Percentiles rank a stretch among this genome's conserved stretches.
phyloP scores from a whole-genome alignment of 371 early-diverging fungal species.

The Mortierella sp. region DNA sequence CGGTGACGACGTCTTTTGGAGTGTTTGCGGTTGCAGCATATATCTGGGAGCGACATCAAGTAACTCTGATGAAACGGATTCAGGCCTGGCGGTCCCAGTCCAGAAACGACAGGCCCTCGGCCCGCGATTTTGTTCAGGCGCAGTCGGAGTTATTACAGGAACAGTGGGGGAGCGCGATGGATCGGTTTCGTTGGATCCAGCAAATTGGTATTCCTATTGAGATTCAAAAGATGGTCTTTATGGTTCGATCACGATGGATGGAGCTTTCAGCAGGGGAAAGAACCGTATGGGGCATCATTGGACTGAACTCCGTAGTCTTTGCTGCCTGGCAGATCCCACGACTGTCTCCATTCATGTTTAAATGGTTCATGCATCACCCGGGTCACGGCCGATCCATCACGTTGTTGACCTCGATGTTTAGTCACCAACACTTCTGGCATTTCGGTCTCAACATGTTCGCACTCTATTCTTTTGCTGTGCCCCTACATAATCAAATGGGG shows the following conservation, averaged over 20 bases:
- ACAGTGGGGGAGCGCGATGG: constrained; percentile 22
- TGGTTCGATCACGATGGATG: constrained; percentile 44
- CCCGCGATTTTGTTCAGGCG: constrained; percentile 38
- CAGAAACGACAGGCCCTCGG: constrained; percentile 26
- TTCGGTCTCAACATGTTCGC: constrained; percentile 79
- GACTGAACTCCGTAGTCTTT: constrained; percentile 78
- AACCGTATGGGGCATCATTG: constrained; percentile 72
- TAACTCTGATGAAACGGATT: constrained; percentile 33
- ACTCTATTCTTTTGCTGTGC: constrained; percentile 69
- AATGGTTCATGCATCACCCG: constrained; percentile 80
- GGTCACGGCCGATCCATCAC: constrained; percentile 71
- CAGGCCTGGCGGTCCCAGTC: constrained; percentile 38
- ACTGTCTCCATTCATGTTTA: constrained; percentile 72
- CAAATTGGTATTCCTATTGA: constrained; percentile 40
- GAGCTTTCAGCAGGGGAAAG: constrained; percentile 60
- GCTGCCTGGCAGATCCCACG: constrained; percentile 76
- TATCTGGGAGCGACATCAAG: constrained; percentile 41
- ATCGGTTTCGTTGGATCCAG: constrained; percentile 46
- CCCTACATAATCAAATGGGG: constrained; percentile 62
- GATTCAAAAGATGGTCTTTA: constrained; percentile 34
- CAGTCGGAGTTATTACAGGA: constrained; percentile 39
- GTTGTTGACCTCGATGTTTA: constrained; percentile 75
- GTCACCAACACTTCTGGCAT: constrained; percentile 74
- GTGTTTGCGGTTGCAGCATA: constrained; percentile 41
- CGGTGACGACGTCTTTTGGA: constrained; percentile 18